Evolutionary conservation across 768 basidiomycete species (phyloP).

Genomic region (Ephemerocybe angulata): DNA sequence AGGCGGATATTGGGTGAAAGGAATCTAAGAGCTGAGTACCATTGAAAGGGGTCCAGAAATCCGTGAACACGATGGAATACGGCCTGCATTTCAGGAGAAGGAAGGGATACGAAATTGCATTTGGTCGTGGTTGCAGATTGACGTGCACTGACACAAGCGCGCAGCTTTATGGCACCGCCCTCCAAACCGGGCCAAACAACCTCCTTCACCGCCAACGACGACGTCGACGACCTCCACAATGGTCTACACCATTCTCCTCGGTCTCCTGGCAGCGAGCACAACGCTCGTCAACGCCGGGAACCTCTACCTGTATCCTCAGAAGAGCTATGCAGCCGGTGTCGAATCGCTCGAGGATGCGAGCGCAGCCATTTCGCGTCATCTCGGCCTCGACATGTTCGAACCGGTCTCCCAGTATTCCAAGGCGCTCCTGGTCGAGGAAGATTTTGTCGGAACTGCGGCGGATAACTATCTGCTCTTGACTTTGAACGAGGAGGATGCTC

Average conservation of each 20-base stretch:
- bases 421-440: slow-evolving; percentile 28
- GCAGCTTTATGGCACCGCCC: background rate
- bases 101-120: background rate
- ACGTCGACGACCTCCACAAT: slow-evolving; percentile 16
- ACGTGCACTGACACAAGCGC: background rate
- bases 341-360: slow-evolving; percentile 54
- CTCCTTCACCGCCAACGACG: slow-evolving; percentile 11
- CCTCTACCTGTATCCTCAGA: slow-evolving; percentile 56
- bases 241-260: slow-evolving; percentile 20
- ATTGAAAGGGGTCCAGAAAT: background rate
- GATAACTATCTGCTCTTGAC: slow-evolving; percentile 52
- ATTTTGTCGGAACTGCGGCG: slow-evolving; percentile 57
- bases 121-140: background rate
- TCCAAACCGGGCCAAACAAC: background rate
- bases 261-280: slow-evolving; percentile 27
- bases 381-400: slow-evolving; percentile 69
- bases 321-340: slow-evolving; percentile 30
- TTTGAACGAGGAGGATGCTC: slow-evolving; percentile 50
- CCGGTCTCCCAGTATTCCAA: slow-evolving; percentile 36
- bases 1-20: background rate
- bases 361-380: slow-evolving; percentile 60
- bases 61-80: background rate
- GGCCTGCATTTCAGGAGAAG: background rate
- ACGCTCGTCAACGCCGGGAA: slow-evolving; percentile 47
- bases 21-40: background rate